Conservation (phyloP, 768 basidiomycete genomes). For the Russula brevipes region DNA sequence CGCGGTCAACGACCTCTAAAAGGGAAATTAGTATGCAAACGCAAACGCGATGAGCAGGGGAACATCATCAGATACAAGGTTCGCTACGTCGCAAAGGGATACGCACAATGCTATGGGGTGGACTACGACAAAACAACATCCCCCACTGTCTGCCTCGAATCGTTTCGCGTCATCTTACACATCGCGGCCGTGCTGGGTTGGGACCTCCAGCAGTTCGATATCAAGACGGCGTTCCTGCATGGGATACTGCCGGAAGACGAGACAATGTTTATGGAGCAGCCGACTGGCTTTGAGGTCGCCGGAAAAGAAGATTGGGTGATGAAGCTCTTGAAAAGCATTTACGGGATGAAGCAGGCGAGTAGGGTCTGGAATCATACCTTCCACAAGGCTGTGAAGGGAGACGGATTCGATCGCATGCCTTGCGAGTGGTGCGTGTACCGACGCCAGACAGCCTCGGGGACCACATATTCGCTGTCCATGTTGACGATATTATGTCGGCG, state of each 20-base stretch:
- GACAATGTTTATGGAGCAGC: neutral
- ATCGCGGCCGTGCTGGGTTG: neutral
- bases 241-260: no score
- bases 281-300: neutral
- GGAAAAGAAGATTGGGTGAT: neutral
- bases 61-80: neutral
- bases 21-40: neutral
- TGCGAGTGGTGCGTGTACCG: no score
- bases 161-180: neutral
- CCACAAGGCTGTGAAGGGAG: no score
- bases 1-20: neutral
- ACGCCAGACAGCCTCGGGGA: no score
- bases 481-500: no score
- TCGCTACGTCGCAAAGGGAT: neutral
- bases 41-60: no score
- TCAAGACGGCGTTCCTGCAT: neutral
- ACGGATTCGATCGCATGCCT: no score
- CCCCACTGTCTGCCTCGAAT: neutral
- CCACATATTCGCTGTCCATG: no score
- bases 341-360: no score
- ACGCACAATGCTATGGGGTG: neutral
- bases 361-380: no score
- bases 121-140: neutral
- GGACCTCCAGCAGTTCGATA: neutral
- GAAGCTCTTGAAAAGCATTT: no score